Base-by-base conservation (phyloP, 1,284 basidiomycete species). In the Rhizoctonia solani region DNA sequence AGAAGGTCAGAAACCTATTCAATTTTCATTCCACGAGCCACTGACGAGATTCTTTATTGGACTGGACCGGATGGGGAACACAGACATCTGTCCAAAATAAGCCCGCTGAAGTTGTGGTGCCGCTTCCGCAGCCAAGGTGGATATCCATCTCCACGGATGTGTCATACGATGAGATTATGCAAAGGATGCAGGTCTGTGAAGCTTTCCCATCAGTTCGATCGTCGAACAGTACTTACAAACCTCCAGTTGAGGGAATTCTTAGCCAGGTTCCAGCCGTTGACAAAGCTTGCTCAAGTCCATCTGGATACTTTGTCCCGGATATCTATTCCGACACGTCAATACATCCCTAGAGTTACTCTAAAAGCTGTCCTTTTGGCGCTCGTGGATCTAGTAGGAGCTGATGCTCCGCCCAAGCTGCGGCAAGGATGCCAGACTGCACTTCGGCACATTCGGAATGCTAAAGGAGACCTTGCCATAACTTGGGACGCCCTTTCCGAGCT, bases 401-500 rank as follows among this genome's bases (percentile, higher is more conserved):
- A 61, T 34, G 58, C 29, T n/a, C 37, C 30, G 29, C 29, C 58
- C 19, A 50, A 29, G 32, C 27, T 50, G 21, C 58, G 58, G 9
- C 58, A 46, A 30, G 46, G 32, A 25, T 61, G 58, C 21, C 58
- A 50, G 30, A 32, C 58, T 39, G 25, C 58, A 27, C 41, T 50
- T 32, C 32, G 41, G 44, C 30, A 61, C 21, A 46, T 61, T 27
- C 27, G 58, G 9, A n/a, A 44, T 9, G 46, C 58, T 14, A 61
- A 50, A 41, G 58, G 58, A 2, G 27, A 61, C 46, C 46, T 61
- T 9, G 19, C 29, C 47, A 50, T 50, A 25, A 27, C 46, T n/a
- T 61, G 58, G 58, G 58, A 61, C 34, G 44, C 58, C 27, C 58
- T 61, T 50, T 29, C 58, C 25, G 46, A 61, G 29, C 58, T 61